Base-by-base conservation (phyloP, 768 basidiomycete species). In the Rhodocollybia butyracea region DNA sequence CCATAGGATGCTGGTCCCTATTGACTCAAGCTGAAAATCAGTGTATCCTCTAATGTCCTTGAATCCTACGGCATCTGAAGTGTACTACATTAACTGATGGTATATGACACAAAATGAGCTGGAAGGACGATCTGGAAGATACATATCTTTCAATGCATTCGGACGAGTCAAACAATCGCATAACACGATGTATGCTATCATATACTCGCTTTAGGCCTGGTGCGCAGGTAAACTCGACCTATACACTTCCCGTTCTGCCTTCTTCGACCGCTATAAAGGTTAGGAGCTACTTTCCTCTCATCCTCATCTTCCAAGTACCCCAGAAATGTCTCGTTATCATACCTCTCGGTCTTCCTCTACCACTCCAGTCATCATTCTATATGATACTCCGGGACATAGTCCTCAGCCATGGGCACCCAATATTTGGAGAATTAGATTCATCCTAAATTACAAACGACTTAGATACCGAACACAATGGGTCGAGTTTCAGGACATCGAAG, bases 371-470 rank as follows among this genome's bases (percentile, higher is more conserved):
- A 84, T 90, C 57, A 81, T 74, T 19, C 72, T 90, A 17, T 90
- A 88, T 64, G 88, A 90, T 59, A 75, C 84, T 19, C 83, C 78
- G 29, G 84, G 85, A 8, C 75, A 74, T 48, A 76, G 75, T 8
- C 74, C 82, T 2, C 83, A 86, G 54, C 79, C 87, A n/a, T 90
- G 88, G 88, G 83, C 84, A 54, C 88, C 88, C 27, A 87, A 86
- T 60, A 76, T 86, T 30, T 89, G 88, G 88, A 76, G 85, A 43
- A 79, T 90, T 40, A 89, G 88, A 45, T 80, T 89, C 50, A 82
- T 89, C 40, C 71, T 91, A 19, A 91, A 91, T 64, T 89, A 80
- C 64, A 90, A 91, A 63, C 78, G 84, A 3, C 76, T 91, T 3
- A 80, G 76, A 0, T 87, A 90, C 63, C 78, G 77, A 38, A 91